Evolutionary conservation across 83 land plant species (phyloP).

Genomic region (Isoetes engelmannii): DNA sequence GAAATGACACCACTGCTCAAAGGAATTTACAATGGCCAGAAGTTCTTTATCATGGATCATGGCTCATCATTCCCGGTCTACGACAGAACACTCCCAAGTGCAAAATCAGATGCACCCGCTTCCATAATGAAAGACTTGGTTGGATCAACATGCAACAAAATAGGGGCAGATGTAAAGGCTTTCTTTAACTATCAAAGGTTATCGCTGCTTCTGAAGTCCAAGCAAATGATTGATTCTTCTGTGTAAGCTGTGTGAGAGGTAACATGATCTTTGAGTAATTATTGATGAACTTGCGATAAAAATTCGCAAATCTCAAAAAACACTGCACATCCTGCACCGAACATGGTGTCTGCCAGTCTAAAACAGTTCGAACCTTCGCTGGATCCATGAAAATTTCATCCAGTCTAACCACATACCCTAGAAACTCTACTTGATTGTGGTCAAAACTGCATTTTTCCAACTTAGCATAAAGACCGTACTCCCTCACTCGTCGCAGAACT

Average conservation of each 20-base stretch:
- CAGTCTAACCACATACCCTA: neutral
- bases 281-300: conserved; percentile 5
- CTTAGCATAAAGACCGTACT: conserved; percentile 1
- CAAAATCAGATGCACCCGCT: conserved; percentile 13
- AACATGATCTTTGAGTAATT: conserved; percentile 4
- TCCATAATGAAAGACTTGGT: neutral
- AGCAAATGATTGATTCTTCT: neutral
- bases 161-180: conserved; percentile 2
- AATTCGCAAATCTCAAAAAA: conserved; percentile 15
- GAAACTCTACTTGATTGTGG: neutral
- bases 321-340: conserved; percentile 9
- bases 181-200: neutral
- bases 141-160: conserved; percentile 8
- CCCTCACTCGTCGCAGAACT: neutral
- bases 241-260: conserved; percentile 13
- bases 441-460: conserved; percentile 1
- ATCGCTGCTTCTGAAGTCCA: neutral
- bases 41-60: conserved; percentile 11
- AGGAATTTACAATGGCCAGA: conserved; percentile 8
- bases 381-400: conserved; percentile 2
- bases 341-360: conserved; percentile 12
- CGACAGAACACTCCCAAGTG: conserved; percentile 2
- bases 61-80: conserved; percentile 4
- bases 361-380: neutral
- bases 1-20: conserved; percentile 19